Evolutionary conservation across 805 yeast genomes (phyloP).

Genomic region (Monosporozyma aquatica): DNA sequence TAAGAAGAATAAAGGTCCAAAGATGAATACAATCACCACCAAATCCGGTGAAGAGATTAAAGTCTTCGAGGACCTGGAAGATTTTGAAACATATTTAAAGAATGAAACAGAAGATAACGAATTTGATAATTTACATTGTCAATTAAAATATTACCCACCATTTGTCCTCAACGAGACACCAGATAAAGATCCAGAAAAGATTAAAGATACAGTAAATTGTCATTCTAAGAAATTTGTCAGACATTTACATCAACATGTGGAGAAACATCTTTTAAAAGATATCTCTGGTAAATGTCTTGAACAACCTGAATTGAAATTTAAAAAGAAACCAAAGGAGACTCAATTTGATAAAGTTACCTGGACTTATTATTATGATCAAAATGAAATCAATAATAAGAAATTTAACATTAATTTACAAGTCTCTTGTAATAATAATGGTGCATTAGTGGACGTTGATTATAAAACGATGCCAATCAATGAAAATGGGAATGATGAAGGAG

Average conservation of each 20-base stretch:
- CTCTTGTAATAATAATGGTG: conserved; percentile 54
- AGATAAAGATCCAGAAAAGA: conserved; percentile 60
- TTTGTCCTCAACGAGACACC: conserved; percentile 52
- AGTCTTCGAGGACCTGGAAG: conserved; percentile 51
- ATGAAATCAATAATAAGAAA: conserved; percentile 51
- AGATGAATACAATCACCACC: conserved; percentile 21
- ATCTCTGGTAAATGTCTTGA: conserved; percentile 51
- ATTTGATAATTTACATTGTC: conserved; percentile 59
- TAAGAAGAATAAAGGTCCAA: conserved; percentile 25
- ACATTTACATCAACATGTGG: conserved; percentile 65
- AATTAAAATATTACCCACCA: conserved; percentile 62
- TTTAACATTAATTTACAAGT: conserved; percentile 59
- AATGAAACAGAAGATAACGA: conserved; percentile 75
- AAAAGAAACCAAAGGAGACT: conserved; percentile 39
- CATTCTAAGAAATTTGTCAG: conserved; percentile 63
- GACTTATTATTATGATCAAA: conserved; percentile 53
- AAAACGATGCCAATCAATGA: conserved; percentile 37
- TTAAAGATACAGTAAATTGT: conserved; percentile 63
- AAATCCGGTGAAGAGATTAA: conserved; percentile 26
- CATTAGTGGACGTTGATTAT: conserved; percentile 61
- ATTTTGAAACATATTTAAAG: conserved; percentile 54
- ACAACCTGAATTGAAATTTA: conserved; percentile 39
- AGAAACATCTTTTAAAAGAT: conserved; percentile 60
- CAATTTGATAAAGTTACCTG: conserved; percentile 45
- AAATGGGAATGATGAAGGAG: not conserved